Evolutionary conservation across 1,284 basidiomycete genomes (phyloP), one percentile per base, ranked within the genome.

Genomic region (Coniferiporia weirii): DNA sequence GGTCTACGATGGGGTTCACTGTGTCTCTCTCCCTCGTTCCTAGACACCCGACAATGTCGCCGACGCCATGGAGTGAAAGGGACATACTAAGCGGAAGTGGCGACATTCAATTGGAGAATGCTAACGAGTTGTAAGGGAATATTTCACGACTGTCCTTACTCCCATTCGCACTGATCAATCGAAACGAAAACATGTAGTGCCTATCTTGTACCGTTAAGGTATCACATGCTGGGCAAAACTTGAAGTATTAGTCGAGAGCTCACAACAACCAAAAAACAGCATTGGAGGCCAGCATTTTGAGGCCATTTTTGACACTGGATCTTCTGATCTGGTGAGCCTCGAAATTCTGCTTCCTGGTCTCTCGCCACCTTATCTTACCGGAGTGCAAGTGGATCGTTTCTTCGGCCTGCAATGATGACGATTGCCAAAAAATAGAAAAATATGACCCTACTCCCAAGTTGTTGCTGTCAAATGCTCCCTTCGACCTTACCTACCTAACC

Each of bases 231-330:
- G 38, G 15, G 52, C 17, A 35, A 56, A 66, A 54, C 27, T 5
- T 27, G 2, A 56, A 44, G 40, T 52, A 19, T 10, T 62, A 32
- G 61, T 76, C 10, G 46, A 8, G 15, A n/a, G 17, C 8, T 35
- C 8, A 27, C 27, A 27, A 27, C 27, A 27, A 27, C 27, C 27
- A 27, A 27, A 27, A 27, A 27, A 27, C 52, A 65, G 77, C 58
- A 66, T 79, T 61, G 77, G 77, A 50, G 70, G 67, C 1, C 81
- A 84, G 68, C 59, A 67, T 36, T 80, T 85, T 67, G 73, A 75
- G 60, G 76, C 83, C 51, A 76, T 83, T 46, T 72, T 83, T 55
- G 81, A 83, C 69, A 82, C 81, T 27, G 81, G 81, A 27, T 82
- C 81, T 17, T 75, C 80, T 45, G 81, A 83, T 70, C 69, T 83